Percentiles rank a stretch among this genome's conserved stretches.
Evolutionary conservation across 805 yeast genomes (phyloP).

Genomic region (Candida piceae): DNA sequence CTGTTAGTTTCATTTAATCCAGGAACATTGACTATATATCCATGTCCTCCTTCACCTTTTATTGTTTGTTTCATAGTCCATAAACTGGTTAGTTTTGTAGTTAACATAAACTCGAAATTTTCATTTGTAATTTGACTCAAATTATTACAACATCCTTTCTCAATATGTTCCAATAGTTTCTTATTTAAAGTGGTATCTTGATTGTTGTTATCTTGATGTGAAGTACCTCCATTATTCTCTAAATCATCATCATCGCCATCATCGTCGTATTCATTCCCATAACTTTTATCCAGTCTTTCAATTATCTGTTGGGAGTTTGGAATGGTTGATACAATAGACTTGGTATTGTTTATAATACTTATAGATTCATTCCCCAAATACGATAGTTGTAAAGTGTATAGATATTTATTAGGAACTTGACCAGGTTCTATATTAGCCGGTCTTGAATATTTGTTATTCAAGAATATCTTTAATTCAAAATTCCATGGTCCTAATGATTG

Average conservation of each 20-base stretch:
- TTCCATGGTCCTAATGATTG: conserved; percentile 59
- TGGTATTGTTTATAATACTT: conserved; percentile 43
- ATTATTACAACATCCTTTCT: conserved; percentile 48
- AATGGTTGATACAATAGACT: conserved; percentile 28
- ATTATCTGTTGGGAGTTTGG: conserved; percentile 18
- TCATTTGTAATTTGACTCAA: conserved; percentile 34
- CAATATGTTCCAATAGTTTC: conserved; percentile 24
- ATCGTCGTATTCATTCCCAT: conserved; percentile 5
- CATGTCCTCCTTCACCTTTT: conserved; percentile 71
- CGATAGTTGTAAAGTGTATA: conserved; percentile 48
- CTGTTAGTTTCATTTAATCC: conserved; percentile 13
- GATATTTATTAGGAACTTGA: conserved; percentile 37
- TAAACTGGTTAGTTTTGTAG: conserved; percentile 55
- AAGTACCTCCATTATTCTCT: conserved; percentile 12
- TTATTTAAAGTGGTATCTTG: conserved; percentile 17
- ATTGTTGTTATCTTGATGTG: conserved; percentile 5
- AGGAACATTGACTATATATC: conserved; percentile 45
- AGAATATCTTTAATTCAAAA: conserved; percentile 61
- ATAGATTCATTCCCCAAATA: conserved; percentile 44
- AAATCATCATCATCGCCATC: conserved; percentile 13
- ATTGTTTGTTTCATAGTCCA: conserved; percentile 69
- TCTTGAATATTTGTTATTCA: conserved; percentile 53
- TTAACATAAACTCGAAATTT: conserved; percentile 50
- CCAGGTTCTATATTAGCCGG: conserved; percentile 34
- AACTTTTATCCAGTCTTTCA: conserved; percentile 6